phyloP scores from a whole-genome alignment of 2,329 filamentous ascomycete genomes.

The Helicocarpus griseus region DNA sequence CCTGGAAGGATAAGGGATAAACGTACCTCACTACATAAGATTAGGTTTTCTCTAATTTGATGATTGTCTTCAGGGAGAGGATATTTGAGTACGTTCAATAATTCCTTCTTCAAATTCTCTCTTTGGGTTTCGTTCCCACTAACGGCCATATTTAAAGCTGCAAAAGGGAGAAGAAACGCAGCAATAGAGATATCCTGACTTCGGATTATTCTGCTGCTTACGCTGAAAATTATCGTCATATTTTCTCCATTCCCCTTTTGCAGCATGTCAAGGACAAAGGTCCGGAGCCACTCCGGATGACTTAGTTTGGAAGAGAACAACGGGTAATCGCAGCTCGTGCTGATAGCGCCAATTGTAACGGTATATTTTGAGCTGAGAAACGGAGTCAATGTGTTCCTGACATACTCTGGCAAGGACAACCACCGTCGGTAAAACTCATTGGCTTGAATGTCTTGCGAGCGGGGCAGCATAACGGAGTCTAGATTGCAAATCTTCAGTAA shows the following conservation, averaged over 20 bases:
- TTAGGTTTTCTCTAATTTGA: conserved; percentile 61
- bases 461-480: conserved; percentile 43
- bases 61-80: conserved; percentile 45
- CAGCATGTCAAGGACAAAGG: conserved; percentile 72
- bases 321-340: conserved; percentile 58
- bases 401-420: conserved; percentile 64
- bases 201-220: conserved; percentile 70
- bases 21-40: conserved; percentile 75
- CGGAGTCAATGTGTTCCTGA: conserved; percentile 74
- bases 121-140: conserved; percentile 58
- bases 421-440: conserved; percentile 62
- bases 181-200: conserved; percentile 79
- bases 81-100: conserved; percentile 64
- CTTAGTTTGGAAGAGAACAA: conserved; percentile 60
- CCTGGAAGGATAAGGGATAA: background rate
- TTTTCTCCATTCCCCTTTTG: conserved; percentile 66
- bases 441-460: conserved; percentile 45
- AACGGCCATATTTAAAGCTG: conserved; percentile 72
- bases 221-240: conserved; percentile 67
- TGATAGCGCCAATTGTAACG: conserved; percentile 51
- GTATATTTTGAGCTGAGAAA: conserved; percentile 79
- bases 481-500: conserved; percentile 71
- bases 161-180: conserved; percentile 80
- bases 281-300: conserved; percentile 73
- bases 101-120: conserved; percentile 58